phyloP scores from a whole-genome alignment of 306 rosid species.

The Senna siamea region DNA sequence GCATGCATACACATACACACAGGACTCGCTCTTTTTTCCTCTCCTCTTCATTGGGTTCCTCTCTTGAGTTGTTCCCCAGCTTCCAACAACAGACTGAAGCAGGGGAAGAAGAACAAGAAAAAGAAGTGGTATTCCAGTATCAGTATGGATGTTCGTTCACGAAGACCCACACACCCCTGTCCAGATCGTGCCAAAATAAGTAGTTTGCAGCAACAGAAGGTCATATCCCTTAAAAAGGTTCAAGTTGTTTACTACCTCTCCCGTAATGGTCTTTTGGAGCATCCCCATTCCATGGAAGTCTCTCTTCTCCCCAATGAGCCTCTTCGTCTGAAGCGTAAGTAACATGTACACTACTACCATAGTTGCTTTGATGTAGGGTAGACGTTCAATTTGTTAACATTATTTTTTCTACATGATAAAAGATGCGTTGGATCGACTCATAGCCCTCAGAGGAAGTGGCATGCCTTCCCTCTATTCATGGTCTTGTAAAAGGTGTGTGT shows the following conservation, averaged over 20 bases:
- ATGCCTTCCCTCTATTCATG: constrained; percentile 86
- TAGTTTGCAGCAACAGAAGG: constrained; percentile 39
- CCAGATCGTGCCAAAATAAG: constrained; percentile 65
- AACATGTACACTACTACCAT: neutral
- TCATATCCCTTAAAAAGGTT: constrained; percentile 43
- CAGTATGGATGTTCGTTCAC: constrained; percentile 55
- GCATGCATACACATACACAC: neutral
- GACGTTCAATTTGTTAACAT: too few relatives aligned
- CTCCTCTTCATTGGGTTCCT: neutral
- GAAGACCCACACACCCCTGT: constrained; percentile 51
- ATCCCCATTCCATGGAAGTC: constrained; percentile 75
- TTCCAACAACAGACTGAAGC: neutral
- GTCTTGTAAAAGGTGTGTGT: constrained; percentile 84
- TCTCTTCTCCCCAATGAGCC: constrained; percentile 65
- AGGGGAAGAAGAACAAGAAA: neutral
- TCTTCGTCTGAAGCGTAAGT: constrained; percentile 70
- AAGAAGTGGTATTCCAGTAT: too few relatives aligned
- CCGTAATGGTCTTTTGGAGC: constrained; percentile 12
- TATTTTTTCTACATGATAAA: neutral
- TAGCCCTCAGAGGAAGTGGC: constrained; percentile 74
- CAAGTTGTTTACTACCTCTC: constrained; percentile 17
- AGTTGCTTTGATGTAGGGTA: too few relatives aligned
- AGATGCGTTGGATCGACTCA: constrained; percentile 77
- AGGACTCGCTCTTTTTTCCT: constrained; percentile 6
- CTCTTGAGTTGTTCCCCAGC: neutral